Percentiles rank a stretch among this genome's conserved stretches.
These are phyloP conservation scores for Rosellinia necatrix DNA, from an alignment of 2,329 filamentous ascomycete species.

Conservation along the genomic window DNA sequence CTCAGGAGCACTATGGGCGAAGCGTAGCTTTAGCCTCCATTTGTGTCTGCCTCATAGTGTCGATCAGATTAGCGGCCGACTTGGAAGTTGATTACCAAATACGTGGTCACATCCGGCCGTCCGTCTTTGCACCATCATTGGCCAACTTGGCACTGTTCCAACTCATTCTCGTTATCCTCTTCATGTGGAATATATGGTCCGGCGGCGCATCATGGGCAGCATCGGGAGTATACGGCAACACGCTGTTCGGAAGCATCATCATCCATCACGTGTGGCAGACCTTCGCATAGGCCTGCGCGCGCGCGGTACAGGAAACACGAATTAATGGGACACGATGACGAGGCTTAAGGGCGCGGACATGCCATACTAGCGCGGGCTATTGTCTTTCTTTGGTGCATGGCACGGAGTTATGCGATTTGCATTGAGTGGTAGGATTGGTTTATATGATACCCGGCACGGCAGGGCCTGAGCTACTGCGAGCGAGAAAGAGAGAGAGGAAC, in stretches of 20 bases:
- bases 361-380: not conserved
- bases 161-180: constrained; percentile 32
- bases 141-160: constrained; percentile 37
- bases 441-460: constrained; percentile 23
- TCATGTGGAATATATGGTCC: constrained; percentile 41
- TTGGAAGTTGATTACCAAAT: constrained; percentile 37
- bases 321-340: not conserved
- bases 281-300: constrained; percentile 27
- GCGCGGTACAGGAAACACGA: not conserved
- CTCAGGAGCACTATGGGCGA: constrained; percentile 36
- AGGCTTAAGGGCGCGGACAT: not conserved
- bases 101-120: constrained; percentile 28
- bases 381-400: constrained; percentile 24
- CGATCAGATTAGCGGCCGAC: constrained; percentile 39
- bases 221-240: constrained; percentile 36
- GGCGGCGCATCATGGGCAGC: constrained; percentile 22
- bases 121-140: constrained; percentile 34
- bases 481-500: not conserved
- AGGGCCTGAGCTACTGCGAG: constrained; percentile 1
- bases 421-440: constrained; percentile 12
- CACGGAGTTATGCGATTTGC: constrained; percentile 23
- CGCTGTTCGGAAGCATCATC: constrained; percentile 36
- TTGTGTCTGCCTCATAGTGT: constrained; percentile 38
- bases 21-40: constrained; percentile 37
- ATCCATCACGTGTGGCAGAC: constrained; percentile 41